Conservation (phyloP, 2,329 filamentous ascomycete species). For the Aspergillus pseudonomiae region DNA sequence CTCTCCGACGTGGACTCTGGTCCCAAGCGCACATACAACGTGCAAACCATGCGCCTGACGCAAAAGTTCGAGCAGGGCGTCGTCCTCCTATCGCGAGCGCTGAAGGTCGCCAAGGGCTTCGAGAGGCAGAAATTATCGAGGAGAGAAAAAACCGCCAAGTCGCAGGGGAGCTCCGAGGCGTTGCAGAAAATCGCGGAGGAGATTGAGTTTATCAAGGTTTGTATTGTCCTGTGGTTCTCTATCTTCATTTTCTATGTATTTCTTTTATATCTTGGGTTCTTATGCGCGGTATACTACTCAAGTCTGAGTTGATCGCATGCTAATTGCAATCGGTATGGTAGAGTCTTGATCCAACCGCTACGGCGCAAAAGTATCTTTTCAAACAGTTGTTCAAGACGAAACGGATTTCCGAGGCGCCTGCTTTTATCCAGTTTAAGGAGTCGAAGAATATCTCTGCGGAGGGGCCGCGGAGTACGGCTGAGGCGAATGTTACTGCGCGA, state of each 20-base stretch:
- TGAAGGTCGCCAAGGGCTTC: constrained; percentile 63
- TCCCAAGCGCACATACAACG: constrained; percentile 27
- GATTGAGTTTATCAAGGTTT: constrained; percentile 60
- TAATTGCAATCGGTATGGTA: constrained; percentile 25
- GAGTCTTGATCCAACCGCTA: constrained; percentile 53
- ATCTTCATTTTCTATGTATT: neutral
- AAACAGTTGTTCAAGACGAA: constrained; percentile 62
- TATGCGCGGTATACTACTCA: neutral
- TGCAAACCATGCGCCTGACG: constrained; percentile 43
- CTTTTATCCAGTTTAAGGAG: constrained; percentile 48
- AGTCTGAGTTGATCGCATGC: constrained; percentile 13
- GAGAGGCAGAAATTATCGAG: constrained; percentile 66
- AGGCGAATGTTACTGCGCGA: constrained; percentile 61
- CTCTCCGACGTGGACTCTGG: constrained; percentile 33
- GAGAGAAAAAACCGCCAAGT: constrained; percentile 57
- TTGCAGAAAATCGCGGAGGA: constrained; percentile 56
- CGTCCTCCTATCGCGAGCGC: constrained; percentile 53
- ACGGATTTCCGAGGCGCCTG: constrained; percentile 55
- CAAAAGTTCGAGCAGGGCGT: constrained; percentile 55
- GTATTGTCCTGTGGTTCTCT: constrained; percentile 1
- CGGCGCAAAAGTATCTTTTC: constrained; percentile 58
- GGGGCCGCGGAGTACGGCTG: constrained; percentile 47
- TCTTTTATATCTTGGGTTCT: neutral
- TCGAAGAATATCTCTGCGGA: constrained; percentile 40
- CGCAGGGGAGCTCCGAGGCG: constrained; percentile 45